These are phyloP conservation scores for Boletus patriciae DNA, from an alignment of 768 basidiomycete species.

Conservation along the genomic window DNA sequence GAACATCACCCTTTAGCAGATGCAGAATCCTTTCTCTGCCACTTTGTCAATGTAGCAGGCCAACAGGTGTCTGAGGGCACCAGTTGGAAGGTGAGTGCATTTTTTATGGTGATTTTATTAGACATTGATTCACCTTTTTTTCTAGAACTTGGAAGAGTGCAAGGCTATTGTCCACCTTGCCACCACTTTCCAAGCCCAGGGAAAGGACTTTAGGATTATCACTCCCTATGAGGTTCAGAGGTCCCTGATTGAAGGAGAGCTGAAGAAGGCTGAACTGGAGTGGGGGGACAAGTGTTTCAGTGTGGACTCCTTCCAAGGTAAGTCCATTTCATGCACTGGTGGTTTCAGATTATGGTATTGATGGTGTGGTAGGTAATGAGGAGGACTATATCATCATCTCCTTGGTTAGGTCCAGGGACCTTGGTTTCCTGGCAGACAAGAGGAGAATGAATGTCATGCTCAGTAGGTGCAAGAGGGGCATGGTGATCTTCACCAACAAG, in stretches of 20 bases:
- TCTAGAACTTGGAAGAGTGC: slow-evolving; percentile 62
- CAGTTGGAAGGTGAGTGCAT: slow-evolving; percentile 40
- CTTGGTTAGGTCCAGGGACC: slow-evolving; percentile 56
- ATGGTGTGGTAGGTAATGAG: slow-evolving; percentile 64
- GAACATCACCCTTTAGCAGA: slow-evolving; percentile 48
- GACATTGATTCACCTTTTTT: not conserved
- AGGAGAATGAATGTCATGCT: slow-evolving; percentile 88
- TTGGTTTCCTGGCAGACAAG: slow-evolving; percentile 67
- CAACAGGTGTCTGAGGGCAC: slow-evolving; percentile 36
- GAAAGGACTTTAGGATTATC: slow-evolving; percentile 60
- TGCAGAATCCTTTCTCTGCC: slow-evolving; percentile 47
- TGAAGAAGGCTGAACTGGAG: slow-evolving; percentile 49
- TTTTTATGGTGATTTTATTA: not conserved
- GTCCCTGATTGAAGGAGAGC: slow-evolving; percentile 51
- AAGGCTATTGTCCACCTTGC: slow-evolving; percentile 58
- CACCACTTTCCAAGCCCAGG: slow-evolving; percentile 49
- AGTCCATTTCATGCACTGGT: slow-evolving; percentile 10
- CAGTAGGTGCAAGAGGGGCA: slow-evolving; percentile 72
- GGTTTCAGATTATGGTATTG: not conserved
- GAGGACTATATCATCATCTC: slow-evolving; percentile 76
- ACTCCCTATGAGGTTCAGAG: slow-evolving; percentile 83
- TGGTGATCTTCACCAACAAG: slow-evolving; percentile 69
- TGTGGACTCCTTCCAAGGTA: slow-evolving; percentile 81
- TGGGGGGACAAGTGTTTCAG: slow-evolving; percentile 76
- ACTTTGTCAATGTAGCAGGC: slow-evolving; percentile 60